Base-by-base conservation (phyloP, 1,284 basidiomycete species). In the Waitea zeae region DNA sequence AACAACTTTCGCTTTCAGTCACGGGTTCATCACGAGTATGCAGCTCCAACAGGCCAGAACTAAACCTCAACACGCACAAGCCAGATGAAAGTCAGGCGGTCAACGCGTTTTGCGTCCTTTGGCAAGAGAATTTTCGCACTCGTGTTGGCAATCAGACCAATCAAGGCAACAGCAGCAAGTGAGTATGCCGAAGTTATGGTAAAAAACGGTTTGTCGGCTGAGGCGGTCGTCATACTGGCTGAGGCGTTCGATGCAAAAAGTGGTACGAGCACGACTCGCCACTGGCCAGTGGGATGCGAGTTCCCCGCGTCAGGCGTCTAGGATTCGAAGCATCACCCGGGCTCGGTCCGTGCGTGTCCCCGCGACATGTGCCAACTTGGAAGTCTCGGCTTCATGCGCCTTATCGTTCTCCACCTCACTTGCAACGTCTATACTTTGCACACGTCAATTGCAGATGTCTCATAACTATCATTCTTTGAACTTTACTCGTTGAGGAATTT, bases 11-110 rank as follows among this genome's bases (percentile, higher is more conserved):
- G 17, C 33, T 12, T 35, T 36, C 22, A 17, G 20, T 35, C 24
- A 28, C 17, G 27, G 12, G 18, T 17, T 13, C 14, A 28, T 19
- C 24, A 26, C 14, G 12, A 22, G 11, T 19, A 17, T 19, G 17
- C 26, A 26, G 34, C 5, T 33, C 27, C 26, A 36, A 36, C 48
- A 51, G 14, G n/a, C 9, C n/a, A n/a, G n/a, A n/a, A n/a, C n/a
- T n/a, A n/a, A n/a, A n/a, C n/a, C n/a, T n/a, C n/a, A n/a, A n/a
- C 2, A 49, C 61, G 45, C 43, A 80, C 78, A 43, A 81, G 58
- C 76, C 78, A 82, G 33, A 80, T 64, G 53, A 80, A 84, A 3
- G 75, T 70, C 39, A 61, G 64, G 36, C 57, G 59, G 47, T 82
- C 78, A 43, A 70, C 67, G 61, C 62, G 65, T 26, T 60, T 58